These are phyloP conservation scores for Metschnikowia matae DNA, from an alignment of 805 yeast genomes.

Conservation along the genomic window DNA sequence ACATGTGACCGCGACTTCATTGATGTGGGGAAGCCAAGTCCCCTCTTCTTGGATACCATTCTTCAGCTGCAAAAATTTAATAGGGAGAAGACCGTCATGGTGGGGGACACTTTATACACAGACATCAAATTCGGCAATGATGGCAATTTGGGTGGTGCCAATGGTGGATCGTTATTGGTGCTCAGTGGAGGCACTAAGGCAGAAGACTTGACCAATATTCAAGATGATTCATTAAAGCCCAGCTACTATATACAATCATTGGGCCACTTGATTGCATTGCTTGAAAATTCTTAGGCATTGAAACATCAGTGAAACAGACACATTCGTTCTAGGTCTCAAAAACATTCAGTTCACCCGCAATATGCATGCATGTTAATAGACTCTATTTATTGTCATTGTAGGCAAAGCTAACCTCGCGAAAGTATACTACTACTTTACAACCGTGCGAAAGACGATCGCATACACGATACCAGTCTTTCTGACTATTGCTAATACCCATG, in stretches of 20 bases:
- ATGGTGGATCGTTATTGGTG: slow-evolving; percentile 31
- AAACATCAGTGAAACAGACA: background rate
- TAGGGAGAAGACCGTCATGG: slow-evolving; percentile 30
- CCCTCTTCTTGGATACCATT: slow-evolving; percentile 27
- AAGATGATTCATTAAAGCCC: slow-evolving; percentile 23
- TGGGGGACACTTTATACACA: slow-evolving; percentile 41
- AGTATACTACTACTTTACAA: background rate
- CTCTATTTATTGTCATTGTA: background rate
- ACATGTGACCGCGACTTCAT: slow-evolving; percentile 31
- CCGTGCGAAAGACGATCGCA: background rate
- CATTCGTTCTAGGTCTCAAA: too few species aligned
- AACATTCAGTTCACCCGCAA: too few species aligned
- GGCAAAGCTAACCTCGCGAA: background rate
- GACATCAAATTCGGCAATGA: slow-evolving; percentile 43
- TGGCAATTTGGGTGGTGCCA: slow-evolving; percentile 29
- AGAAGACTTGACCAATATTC: slow-evolving; percentile 20
- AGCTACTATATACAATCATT: slow-evolving; percentile 29
- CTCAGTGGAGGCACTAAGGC: slow-evolving; percentile 34
- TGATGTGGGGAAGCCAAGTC: slow-evolving; percentile 39
- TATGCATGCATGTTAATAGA: background rate
- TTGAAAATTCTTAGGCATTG: background rate
- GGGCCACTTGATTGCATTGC: slow-evolving; percentile 23
- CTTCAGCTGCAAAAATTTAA: slow-evolving; percentile 26
- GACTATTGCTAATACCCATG: background rate
- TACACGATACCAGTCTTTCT: background rate